Conservation (phyloP, 768 basidiomycete species). For the Pholiota molesta region DNA sequence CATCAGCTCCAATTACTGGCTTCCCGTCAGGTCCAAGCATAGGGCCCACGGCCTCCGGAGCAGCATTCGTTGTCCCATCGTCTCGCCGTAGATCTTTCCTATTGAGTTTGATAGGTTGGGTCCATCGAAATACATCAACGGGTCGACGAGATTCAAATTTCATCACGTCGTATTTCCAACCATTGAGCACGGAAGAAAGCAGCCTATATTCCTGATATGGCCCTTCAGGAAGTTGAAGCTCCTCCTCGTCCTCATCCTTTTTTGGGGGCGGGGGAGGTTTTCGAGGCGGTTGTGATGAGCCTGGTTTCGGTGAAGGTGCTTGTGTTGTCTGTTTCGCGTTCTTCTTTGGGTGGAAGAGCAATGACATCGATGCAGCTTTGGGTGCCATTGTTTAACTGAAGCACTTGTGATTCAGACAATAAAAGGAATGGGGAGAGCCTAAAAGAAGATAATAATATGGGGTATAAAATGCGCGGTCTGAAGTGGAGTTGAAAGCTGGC, state of each 20-base stretch:
- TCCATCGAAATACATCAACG: slow-evolving; percentile 71
- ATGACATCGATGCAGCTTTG: slow-evolving; percentile 41
- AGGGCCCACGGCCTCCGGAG: slow-evolving; percentile 60
- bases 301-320: slow-evolving; percentile 41
- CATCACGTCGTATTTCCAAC: slow-evolving; percentile 93
- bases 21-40: slow-evolving; percentile 87
- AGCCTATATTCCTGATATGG: slow-evolving; percentile 78
- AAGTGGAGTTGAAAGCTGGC: neutral
- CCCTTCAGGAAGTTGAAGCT: slow-evolving; percentile 63
- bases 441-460: neutral
- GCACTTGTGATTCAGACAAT: neutral
- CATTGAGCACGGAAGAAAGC: slow-evolving; percentile 78
- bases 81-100: slow-evolving; percentile 77
- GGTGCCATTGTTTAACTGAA: slow-evolving; percentile 40
- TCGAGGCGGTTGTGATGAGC: slow-evolving; percentile 41
- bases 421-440: neutral
- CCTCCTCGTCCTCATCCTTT: slow-evolving; percentile 47
- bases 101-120: slow-evolving; percentile 81
- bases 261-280: slow-evolving; percentile 29
- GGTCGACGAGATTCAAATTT: slow-evolving; percentile 81
- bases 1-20: slow-evolving; percentile 77
- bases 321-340: slow-evolving; percentile 40
- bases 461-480: neutral
- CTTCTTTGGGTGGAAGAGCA: slow-evolving; percentile 75
- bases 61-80: slow-evolving; percentile 33